Percentiles rank a stretch among this genome's conserved stretches.
Evolutionary conservation across 78 protist genomes (phyloP).

Genomic region (Dictyostelium firmibasis): DNA sequence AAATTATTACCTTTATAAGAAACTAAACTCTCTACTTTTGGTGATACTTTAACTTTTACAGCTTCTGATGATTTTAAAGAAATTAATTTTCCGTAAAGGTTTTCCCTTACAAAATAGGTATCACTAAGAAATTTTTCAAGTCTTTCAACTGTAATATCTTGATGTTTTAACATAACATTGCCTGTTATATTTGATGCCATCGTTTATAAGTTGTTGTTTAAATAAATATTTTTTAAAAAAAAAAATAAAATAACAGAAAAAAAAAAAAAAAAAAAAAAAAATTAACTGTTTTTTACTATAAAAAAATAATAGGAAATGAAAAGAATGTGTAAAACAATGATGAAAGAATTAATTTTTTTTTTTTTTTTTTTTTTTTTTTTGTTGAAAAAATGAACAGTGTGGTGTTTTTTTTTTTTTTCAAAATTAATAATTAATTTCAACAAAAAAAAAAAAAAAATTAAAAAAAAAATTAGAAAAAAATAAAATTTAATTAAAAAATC

Average conservation of each 20-base stretch:
- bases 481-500: too few relatives aligned
- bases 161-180: conserved; percentile 16
- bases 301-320: too few relatives aligned
- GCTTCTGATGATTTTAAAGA: background rate
- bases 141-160: conserved; percentile 56
- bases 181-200: background rate
- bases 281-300: too few relatives aligned
- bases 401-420: too few relatives aligned
- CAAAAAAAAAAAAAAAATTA: too few relatives aligned
- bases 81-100: conserved; percentile 34
- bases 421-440: too few relatives aligned
- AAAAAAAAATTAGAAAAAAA: too few relatives aligned
- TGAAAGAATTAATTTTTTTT: too few relatives aligned
- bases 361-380: too few relatives aligned
- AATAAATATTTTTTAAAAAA: background rate
- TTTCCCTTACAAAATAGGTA: conserved; percentile 65
- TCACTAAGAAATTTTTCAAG: conserved; percentile 69
- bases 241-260: background rate
- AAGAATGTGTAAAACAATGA: too few relatives aligned
- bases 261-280: background rate
- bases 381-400: too few relatives aligned
- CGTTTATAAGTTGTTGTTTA: background rate
- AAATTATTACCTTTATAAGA: conserved; percentile 35
- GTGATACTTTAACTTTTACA: conserved; percentile 30
- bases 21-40: conserved; percentile 25